Conservation (phyloP, 1,284 basidiomycete species). For the Trichosporon sp. region DNA sequence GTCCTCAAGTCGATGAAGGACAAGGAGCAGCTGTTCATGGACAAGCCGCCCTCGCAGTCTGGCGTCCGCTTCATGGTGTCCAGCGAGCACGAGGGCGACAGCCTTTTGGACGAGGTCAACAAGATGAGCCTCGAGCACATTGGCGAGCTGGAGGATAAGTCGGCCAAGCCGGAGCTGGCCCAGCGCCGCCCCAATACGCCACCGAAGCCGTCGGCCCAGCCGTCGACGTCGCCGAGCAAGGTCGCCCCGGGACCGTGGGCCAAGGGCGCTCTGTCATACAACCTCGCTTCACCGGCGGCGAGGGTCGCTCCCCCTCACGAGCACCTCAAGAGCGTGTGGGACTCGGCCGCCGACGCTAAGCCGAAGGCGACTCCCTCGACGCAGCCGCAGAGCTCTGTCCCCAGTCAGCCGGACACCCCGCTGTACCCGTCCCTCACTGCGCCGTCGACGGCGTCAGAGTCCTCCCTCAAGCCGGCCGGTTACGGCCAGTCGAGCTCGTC, state of each 20-base stretch:
- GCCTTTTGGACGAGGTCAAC: conserved; percentile 48
- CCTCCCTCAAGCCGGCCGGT: conserved; percentile 8
- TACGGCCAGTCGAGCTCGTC: conserved; percentile 16
- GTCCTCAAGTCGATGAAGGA: conserved; percentile 4
- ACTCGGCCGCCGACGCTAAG: conserved; percentile 17
- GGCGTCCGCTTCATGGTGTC: conserved; percentile 47
- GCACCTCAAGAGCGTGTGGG: conserved; percentile 42
- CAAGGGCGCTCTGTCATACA: conserved; percentile 22
- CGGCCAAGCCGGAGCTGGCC: conserved; percentile 25
- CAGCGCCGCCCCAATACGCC: conserved; percentile 16
- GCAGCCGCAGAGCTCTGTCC: conserved; percentile 7
- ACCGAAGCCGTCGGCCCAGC: background rate
- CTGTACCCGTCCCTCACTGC: conserved; percentile 43
- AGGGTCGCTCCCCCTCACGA: conserved; percentile 34
- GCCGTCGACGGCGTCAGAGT: conserved; percentile 20
- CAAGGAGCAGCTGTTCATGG: conserved; percentile 5
- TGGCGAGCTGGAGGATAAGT: conserved; percentile 32
- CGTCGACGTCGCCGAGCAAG: background rate
- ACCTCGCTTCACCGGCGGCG: conserved; percentile 18
- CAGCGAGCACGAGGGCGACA: conserved; percentile 48
- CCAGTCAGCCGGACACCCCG: conserved; percentile 27
- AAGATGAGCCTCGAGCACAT: conserved; percentile 48
- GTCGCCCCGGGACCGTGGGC: conserved; percentile 24
- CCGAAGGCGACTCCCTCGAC: conserved; percentile 5
- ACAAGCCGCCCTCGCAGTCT: conserved; percentile 7